Evolutionary conservation across 176 grass and related monocot species (phyloP).

Genomic region (Microstegium vimineum): DNA sequence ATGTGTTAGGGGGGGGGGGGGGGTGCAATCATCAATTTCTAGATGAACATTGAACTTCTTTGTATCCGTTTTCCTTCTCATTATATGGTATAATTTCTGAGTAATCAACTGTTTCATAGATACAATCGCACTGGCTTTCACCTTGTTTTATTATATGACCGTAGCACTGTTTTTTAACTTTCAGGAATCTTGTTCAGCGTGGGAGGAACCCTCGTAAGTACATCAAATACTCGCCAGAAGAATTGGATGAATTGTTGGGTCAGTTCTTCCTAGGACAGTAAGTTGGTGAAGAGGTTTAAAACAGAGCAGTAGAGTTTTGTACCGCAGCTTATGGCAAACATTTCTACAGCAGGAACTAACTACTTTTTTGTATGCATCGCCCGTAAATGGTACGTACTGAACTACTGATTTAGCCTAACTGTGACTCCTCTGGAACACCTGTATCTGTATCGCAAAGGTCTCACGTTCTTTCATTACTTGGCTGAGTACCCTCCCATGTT

Average conservation of each 20-base stretch:
- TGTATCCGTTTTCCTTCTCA: not conserved
- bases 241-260: slow-evolving; percentile 49
- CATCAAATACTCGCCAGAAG: slow-evolving; percentile 55
- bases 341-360: slow-evolving; percentile 17
- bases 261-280: slow-evolving; percentile 66
- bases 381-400: not conserved
- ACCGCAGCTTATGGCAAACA: slow-evolving; percentile 5
- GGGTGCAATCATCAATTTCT: not conserved
- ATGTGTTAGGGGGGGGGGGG: too few species aligned
- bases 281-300: slow-evolving; percentile 43
- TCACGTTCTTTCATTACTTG: not conserved
- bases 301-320: slow-evolving; percentile 3
- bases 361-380: not conserved
- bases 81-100: not conserved
- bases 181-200: slow-evolving; percentile 52
- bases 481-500: not conserved
- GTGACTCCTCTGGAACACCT: not conserved
- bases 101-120: not conserved
- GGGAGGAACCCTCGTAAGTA: slow-evolving; percentile 68
- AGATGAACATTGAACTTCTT: not conserved
- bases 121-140: not conserved
- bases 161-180: slow-evolving; percentile 13
- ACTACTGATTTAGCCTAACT: not conserved
- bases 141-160: slow-evolving; percentile 9
- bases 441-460: not conserved